A percentile compares a stretch with the other conserved stretches of the same genome.
Evolutionary conservation across 2,329 filamentous ascomycete species (phyloP).

Genomic region (Fusarium tricinctum): DNA sequence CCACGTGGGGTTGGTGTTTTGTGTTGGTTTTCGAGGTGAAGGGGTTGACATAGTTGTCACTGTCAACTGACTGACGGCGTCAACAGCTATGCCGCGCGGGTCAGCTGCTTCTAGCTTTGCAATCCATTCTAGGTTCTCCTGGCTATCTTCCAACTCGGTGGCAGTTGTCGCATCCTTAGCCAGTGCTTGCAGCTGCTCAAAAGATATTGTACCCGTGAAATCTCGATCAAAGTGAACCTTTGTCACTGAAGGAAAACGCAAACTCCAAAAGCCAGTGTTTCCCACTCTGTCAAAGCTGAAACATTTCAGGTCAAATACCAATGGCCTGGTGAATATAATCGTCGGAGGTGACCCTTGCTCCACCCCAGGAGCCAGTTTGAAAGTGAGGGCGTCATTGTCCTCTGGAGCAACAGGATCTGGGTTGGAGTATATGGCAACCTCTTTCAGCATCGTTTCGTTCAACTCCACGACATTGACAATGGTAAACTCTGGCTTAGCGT

Average conservation of each 20-base stretch:
- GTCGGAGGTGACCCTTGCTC: conserved; percentile 60
- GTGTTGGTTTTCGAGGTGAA: conserved; percentile 51
- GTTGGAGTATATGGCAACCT: conserved; percentile 64
- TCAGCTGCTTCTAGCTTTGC: conserved; percentile 70
- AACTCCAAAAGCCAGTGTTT: conserved; percentile 78
- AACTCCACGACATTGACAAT: conserved; percentile 75
- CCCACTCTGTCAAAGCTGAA: conserved; percentile 82
- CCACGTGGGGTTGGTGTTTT: conserved; percentile 39
- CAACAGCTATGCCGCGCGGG: conserved; percentile 58
- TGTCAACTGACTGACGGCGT: conserved; percentile 63
- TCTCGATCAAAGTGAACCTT: conserved; percentile 84
- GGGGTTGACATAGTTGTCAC: conserved; percentile 55
- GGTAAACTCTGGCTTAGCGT: conserved; percentile 71
- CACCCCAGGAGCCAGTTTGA: conserved; percentile 63
- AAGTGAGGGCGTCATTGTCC: conserved; percentile 58
- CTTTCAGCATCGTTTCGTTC: conserved; percentile 64
- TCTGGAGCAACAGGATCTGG: conserved; percentile 57
- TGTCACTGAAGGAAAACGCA: conserved; percentile 80
- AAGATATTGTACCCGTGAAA: conserved; percentile 76
- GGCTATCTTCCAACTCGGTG: conserved; percentile 66
- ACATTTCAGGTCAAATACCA: conserved; percentile 84
- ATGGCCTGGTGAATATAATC: conserved; percentile 75
- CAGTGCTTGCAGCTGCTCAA: conserved; percentile 76
- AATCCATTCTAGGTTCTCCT: conserved; percentile 74
- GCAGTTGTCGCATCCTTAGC: conserved; percentile 69